These are phyloP conservation scores for Neurospora sp. DNA, from an alignment of 495 filamentous ascomycete genomes.

Conservation along the genomic window DNA sequence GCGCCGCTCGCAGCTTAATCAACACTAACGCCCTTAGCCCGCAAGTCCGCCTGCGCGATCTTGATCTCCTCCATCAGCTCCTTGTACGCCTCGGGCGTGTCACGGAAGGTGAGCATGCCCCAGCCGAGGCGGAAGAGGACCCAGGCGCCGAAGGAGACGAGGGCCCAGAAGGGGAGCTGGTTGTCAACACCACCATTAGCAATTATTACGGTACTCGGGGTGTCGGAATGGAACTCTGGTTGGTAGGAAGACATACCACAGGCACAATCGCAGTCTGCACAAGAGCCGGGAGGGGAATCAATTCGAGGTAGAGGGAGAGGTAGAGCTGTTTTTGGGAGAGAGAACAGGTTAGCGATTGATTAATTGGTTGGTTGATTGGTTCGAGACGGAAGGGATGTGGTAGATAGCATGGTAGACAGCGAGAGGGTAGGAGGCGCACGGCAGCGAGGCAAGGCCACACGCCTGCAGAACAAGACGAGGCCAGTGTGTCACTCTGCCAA, in stretches of 20 bases:
- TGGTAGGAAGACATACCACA: conserved; percentile 39
- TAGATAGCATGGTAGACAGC: neutral
- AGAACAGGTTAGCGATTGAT: conserved; percentile 1
- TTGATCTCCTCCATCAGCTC: conserved; percentile 81
- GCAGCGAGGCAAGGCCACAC: neutral
- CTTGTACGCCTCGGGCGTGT: conserved; percentile 82
- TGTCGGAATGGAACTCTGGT: too few species aligned
- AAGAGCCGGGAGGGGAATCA: conserved; percentile 71
- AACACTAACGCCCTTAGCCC: conserved; percentile 61
- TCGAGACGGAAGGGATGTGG: neutral
- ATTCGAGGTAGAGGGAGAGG: conserved; percentile 71
- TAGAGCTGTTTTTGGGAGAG: conserved; percentile 54
- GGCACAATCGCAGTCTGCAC: conserved; percentile 64
- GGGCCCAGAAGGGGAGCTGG: conserved; percentile 83
- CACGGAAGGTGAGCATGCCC: conserved; percentile 92
- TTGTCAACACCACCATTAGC: too few species aligned
- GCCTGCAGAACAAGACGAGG: neutral
- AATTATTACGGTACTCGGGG: too few species aligned
- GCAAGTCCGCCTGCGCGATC: conserved; percentile 55
- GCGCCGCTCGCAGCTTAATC: conserved; percentile 33
- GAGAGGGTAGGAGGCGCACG: neutral
- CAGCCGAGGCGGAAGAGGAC: conserved; percentile 83
- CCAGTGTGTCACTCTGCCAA: neutral
- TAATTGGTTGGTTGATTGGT: neutral
- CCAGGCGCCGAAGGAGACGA: conserved; percentile 89